Conservation (phyloP, 2,329 filamentous ascomycete species). For the Xylaria sp. region DNA sequence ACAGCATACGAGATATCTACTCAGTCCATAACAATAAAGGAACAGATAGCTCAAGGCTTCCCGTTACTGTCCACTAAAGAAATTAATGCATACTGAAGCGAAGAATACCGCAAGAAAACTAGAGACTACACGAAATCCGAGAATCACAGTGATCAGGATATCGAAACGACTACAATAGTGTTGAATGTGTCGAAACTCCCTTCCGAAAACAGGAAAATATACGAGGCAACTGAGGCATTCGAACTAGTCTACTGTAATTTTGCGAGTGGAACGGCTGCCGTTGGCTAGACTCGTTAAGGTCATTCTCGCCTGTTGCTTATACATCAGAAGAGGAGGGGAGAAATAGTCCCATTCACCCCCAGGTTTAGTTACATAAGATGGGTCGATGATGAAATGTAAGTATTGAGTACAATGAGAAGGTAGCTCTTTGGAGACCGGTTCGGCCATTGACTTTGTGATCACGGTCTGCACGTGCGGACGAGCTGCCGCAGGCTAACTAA, state of each 20-base stretch:
- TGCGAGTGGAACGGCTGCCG: too few species aligned
- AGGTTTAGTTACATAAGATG: neutral
- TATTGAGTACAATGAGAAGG: too few species aligned
- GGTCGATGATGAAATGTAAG: neutral
- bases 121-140: neutral
- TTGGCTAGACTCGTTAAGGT: neutral
- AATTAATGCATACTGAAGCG: too few species aligned
- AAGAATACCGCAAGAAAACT: neutral
- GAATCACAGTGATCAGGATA: neutral
- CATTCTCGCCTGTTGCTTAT: neutral
- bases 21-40: slow-evolving; percentile 1
- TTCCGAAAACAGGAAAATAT: neutral
- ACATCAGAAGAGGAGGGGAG: neutral
- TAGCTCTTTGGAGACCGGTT: too few species aligned
- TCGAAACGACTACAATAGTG: neutral
- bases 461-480: slow-evolving; percentile 22
- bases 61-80: neutral
- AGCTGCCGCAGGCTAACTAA: slow-evolving; percentile 13
- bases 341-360: too few species aligned
- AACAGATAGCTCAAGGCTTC: neutral
- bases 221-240: neutral
- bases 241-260: neutral
- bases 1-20: slow-evolving; percentile 1
- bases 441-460: too few species aligned
- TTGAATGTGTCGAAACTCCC: neutral